Conservation (phyloP, 371 early-diverging fungal genomes). For the Apophysomyces variabilis region DNA sequence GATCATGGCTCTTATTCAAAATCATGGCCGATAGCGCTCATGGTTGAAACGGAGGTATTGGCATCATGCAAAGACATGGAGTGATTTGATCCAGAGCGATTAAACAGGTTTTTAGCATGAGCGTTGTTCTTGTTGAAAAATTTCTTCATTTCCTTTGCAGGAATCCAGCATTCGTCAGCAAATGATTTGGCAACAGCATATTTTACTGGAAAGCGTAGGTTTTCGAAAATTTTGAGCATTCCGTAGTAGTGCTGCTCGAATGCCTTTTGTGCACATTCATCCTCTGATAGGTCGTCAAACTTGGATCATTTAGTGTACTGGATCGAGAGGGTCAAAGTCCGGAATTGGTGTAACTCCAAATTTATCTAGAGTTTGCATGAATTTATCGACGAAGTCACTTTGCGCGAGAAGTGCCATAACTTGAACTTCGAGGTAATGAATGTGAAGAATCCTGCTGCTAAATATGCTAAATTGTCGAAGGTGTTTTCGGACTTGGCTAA, state of each 20-base stretch:
- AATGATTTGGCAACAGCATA: background rate
- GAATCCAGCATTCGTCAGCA: too few species aligned
- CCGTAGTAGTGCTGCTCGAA: background rate
- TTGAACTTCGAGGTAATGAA: slow-evolving; percentile 16
- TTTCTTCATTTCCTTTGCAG: too few species aligned
- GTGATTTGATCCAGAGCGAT: too few species aligned
- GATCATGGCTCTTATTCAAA: too few species aligned
- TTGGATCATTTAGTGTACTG: background rate
- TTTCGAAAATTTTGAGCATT: background rate
- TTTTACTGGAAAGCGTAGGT: background rate
- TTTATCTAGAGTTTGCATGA: too few species aligned
- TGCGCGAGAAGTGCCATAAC: slow-evolving; percentile 9
- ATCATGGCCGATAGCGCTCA: too few species aligned
- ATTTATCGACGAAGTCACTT: slow-evolving; percentile 11
- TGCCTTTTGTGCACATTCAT: background rate
- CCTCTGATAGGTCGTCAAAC: background rate
- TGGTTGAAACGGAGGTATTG: too few species aligned
- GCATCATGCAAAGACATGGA: too few species aligned
- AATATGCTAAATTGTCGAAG: background rate
- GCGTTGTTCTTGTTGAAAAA: too few species aligned
- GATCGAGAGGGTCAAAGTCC: background rate
- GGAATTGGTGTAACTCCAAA: too few species aligned
- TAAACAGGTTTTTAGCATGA: too few species aligned
- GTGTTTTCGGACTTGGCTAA: background rate
- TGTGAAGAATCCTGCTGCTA: slow-evolving; percentile 15